These are phyloP conservation scores for Helminthosporium solani DNA, from an alignment of 2,329 filamentous ascomycete genomes.

Conservation along the genomic window DNA sequence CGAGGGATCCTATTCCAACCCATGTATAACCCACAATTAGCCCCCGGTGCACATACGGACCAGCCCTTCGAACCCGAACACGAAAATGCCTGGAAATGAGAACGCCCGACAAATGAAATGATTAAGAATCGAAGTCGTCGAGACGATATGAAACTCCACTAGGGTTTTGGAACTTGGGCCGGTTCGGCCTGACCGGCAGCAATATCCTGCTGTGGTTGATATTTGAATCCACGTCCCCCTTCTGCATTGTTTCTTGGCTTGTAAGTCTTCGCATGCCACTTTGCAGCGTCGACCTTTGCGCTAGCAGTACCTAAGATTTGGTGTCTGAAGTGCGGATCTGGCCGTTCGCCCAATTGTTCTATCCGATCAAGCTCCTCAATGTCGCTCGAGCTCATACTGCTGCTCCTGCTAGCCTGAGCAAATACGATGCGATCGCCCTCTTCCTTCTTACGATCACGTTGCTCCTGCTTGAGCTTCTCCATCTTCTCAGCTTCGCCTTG, in stretches of 20 bases:
- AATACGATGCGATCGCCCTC: slow-evolving; percentile 56
- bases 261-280: slow-evolving; percentile 28
- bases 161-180: not conserved
- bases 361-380: slow-evolving; percentile 56
- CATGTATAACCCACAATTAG: no score
- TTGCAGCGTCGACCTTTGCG: slow-evolving; percentile 24
- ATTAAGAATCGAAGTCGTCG: no score
- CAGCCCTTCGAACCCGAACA: no score
- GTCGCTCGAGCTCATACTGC: slow-evolving; percentile 57
- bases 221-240: slow-evolving; percentile 23
- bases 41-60: no score
- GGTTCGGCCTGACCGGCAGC: slow-evolving; percentile 7
- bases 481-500: slow-evolving; percentile 70
- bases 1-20: not conserved
- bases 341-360: slow-evolving; percentile 24
- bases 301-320: slow-evolving; percentile 28
- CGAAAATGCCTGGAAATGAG: no score
- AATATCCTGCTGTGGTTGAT: slow-evolving; percentile 18
- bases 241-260: slow-evolving; percentile 24
- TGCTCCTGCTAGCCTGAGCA: slow-evolving; percentile 51
- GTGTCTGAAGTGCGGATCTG: slow-evolving; percentile 29
- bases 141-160: no score
- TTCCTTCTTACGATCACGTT: slow-evolving; percentile 71
- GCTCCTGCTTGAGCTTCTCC: slow-evolving; percentile 71
- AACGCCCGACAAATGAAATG: no score